phyloP scores from a whole-genome alignment of 1,284 basidiomycete genomes.

The Sporisorium scitamineum region DNA sequence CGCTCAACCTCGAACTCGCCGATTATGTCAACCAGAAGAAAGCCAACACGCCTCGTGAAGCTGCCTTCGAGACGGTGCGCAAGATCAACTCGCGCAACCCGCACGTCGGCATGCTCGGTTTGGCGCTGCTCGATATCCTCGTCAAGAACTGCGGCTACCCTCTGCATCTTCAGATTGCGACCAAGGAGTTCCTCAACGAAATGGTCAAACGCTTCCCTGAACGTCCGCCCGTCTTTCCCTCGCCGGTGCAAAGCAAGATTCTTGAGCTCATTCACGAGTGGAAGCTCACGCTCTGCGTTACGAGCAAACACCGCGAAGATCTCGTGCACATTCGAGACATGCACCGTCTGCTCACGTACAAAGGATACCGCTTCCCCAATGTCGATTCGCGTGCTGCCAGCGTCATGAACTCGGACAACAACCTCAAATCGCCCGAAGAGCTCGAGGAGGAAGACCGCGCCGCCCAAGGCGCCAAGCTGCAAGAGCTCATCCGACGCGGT shows the following conservation, averaged over 20 bases:
- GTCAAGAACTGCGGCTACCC: conserved; percentile 96
- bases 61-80: conserved; percentile 83
- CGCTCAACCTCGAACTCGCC: conserved; percentile 90
- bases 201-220: conserved; percentile 98
- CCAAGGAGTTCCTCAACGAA: conserved; percentile 98
- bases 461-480: conserved; percentile 95
- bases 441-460: conserved; percentile 94
- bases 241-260: conserved; percentile 92
- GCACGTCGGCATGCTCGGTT: conserved; percentile 84
- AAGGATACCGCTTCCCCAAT: conserved; percentile 73
- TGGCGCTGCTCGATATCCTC: conserved; percentile 85
- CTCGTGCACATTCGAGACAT: conserved; percentile 97
- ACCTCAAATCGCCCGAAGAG: conserved; percentile 93
- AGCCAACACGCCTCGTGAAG: conserved; percentile 94
- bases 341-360: conserved; percentile 93
- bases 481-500: conserved; percentile 95
- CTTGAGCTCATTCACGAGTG: conserved; percentile 92
- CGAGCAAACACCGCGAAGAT: conserved; percentile 95
- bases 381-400: conserved; percentile 61
- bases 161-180: conserved; percentile 96
- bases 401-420: conserved; percentile 73
- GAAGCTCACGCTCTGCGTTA: conserved; percentile 92
- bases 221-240: conserved; percentile 92
- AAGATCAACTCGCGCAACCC: conserved; percentile 89
- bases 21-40: conserved; percentile 95